Evolutionary conservation across 768 basidiomycete genomes (phyloP), one percentile per base, ranked within the genome.

Genomic region (Boletus reticulatus): DNA sequence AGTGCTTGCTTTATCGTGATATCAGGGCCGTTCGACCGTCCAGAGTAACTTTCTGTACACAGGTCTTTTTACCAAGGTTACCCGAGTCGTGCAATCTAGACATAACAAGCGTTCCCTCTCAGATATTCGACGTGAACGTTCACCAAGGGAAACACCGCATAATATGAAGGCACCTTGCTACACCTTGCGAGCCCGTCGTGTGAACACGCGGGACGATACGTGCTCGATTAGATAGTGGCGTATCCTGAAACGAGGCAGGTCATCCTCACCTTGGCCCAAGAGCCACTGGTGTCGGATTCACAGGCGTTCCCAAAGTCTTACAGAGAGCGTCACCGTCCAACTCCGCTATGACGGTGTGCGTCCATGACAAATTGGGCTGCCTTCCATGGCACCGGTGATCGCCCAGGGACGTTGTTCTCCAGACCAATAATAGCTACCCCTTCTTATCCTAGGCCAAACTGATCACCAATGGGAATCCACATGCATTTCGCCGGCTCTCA

Each of bases 121-220:
- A 4, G 37, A 22, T 58, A 32, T 38, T 19, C 7, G 32, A 32
- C 34, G 16, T n/a, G 27, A 22, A 43, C 13, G n/a, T 38, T 31
- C 44, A 36, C 38, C 41, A 47, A 43, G 29, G 31, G 9, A 36
- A 39, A 51, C 22, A 36, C 52, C n/a, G n/a, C n/a, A n/a, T n/a
- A n/a, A 54, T 44, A 68, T 64, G 50, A 60, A 68, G 54, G 52
- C 58, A 66, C 58, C 43, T 22, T 19, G 6, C 13, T 32, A 41
- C 38, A 8, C 42, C 46, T 41, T 48, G 55, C 59, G 55, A 52
- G 52, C 52, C 49, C 62, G 29, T 46, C 64, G 68, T 67, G 65
- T 52, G 67, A 67, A 67, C 37, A 24, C 52, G 13, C 55, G 47
- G 48, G 17, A 53, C 55, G 37, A 49, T 31, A 39, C 38, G 32